Evolutionary conservation across 192 early-diverging fungal species (phyloP).

Genomic region (Rhizophagus sp.): DNA sequence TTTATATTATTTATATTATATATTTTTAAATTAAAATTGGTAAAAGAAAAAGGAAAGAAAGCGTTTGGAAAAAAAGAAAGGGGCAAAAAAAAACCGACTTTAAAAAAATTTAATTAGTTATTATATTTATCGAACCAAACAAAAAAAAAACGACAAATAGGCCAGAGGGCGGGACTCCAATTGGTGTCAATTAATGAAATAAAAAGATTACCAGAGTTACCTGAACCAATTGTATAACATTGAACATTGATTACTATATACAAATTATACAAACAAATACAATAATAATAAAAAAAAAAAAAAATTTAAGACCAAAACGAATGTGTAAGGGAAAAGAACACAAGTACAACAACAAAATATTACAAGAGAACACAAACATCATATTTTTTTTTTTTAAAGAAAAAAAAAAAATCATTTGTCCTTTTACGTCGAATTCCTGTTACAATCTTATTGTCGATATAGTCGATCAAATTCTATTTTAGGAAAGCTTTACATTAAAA

Average conservation of each 20-base stretch:
- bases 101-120: too few species aligned
- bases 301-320: neutral
- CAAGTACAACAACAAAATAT: neutral
- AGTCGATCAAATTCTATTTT: neutral
- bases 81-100: too few species aligned
- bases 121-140: too few species aligned
- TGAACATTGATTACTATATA: constrained; percentile 13
- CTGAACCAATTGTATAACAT: constrained; percentile 10
- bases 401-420: constrained; percentile 22
- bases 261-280: constrained; percentile 3
- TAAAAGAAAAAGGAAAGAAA: too few species aligned
- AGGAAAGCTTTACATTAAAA: neutral
- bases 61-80: too few species aligned
- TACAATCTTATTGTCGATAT: neutral
- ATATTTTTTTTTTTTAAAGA: neutral
- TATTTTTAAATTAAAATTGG: too few species aligned
- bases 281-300: constrained; percentile 3
- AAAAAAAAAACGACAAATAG: neutral
- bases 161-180: neutral
- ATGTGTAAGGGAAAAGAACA: constrained; percentile 17
- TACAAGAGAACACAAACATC: neutral
- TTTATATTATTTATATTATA: too few species aligned
- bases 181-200: neutral
- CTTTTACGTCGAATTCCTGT: constrained; percentile 12
- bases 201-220: neutral